A percentile compares a stretch with the other conserved stretches of the same genome.
Conservation (phyloP, 805 yeast species). For the Yarrowia phangngaensis region DNA sequence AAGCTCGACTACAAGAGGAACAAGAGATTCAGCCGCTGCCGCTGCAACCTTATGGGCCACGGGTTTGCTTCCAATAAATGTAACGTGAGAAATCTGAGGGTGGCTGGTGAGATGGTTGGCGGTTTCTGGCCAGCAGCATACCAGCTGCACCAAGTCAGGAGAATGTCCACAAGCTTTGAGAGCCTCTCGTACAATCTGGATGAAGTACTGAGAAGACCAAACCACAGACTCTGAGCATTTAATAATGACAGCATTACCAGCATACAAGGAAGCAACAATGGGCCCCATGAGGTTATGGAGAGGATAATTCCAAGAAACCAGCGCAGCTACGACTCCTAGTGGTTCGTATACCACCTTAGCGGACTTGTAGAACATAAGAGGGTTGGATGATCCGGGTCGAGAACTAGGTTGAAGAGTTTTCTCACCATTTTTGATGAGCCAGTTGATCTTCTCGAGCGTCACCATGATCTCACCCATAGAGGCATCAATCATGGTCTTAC, state of each 20-base stretch:
- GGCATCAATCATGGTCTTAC: slow-evolving; percentile 93
- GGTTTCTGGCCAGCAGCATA: slow-evolving; percentile 83
- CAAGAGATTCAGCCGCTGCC: slow-evolving; percentile 80
- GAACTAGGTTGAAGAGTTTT: slow-evolving; percentile 60
- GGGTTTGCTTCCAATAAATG: slow-evolving; percentile 93
- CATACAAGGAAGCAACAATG: slow-evolving; percentile 76
- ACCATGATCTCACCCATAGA: slow-evolving; percentile 88
- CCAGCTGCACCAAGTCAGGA: slow-evolving; percentile 80
- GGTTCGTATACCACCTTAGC: slow-evolving; percentile 96
- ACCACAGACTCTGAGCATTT: slow-evolving; percentile 95
- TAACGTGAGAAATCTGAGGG: slow-evolving; percentile 76
- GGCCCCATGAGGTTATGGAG: slow-evolving; percentile 94
- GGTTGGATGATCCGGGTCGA: slow-evolving; percentile 83
- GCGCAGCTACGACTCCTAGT: slow-evolving; percentile 79
- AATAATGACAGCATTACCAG: slow-evolving; percentile 87
- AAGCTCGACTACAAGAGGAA: slow-evolving; percentile 91
- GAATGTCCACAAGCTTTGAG: slow-evolving; percentile 69
- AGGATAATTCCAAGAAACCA: slow-evolving; percentile 97
- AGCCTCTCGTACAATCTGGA: slow-evolving; percentile 66
- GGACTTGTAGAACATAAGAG: slow-evolving; percentile 81
- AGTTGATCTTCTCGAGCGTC: slow-evolving; percentile 84
- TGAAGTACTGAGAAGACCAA: slow-evolving; percentile 85
- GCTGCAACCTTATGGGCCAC: slow-evolving; percentile 84
- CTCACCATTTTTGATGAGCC: slow-evolving; percentile 86
- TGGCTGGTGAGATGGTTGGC: slow-evolving; percentile 86